Evolutionary conservation across 345 rosid species (phyloP).

Genomic region (Excoecaria cochinchinensis): DNA sequence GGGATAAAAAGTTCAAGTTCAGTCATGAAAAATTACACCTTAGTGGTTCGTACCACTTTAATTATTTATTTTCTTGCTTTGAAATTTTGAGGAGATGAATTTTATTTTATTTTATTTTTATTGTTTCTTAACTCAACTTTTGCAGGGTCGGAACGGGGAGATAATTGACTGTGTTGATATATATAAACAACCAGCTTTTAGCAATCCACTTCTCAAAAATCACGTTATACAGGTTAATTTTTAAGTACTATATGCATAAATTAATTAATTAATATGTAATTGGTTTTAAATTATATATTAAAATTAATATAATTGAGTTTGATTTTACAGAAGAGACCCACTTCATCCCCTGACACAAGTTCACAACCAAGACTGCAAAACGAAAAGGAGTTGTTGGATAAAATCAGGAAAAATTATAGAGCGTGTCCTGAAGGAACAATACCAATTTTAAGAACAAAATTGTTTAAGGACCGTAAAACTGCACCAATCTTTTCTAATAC

Average conservation of each 20-base stretch:
- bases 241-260: neutral
- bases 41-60: neutral
- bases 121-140: neutral
- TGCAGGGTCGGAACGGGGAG: slow-evolving; percentile 11
- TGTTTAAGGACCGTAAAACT: neutral
- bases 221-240: slow-evolving; percentile 22
- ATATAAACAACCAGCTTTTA: slow-evolving; percentile 31
- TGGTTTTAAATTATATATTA: too few species aligned
- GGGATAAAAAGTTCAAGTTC: neutral
- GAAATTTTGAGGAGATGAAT: neutral
- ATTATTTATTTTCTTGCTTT: neutral
- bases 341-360: slow-evolving; percentile 4
- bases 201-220: slow-evolving; percentile 28
- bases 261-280: too few species aligned
- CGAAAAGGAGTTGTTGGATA: neutral
- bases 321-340: slow-evolving; percentile 21
- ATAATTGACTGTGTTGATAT: slow-evolving; percentile 29
- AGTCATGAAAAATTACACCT: neutral
- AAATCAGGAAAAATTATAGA: slow-evolving; percentile 20
- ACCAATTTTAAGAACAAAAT: slow-evolving; percentile 20
- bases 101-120: neutral
- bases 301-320: neutral
- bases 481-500: neutral
- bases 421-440: slow-evolving; percentile 34
- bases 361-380: neutral